Evolutionary conservation across 1,284 basidiomycete genomes (phyloP), one percentile per base, ranked within the genome.

Genomic region (Sporisorium graminicola): DNA sequence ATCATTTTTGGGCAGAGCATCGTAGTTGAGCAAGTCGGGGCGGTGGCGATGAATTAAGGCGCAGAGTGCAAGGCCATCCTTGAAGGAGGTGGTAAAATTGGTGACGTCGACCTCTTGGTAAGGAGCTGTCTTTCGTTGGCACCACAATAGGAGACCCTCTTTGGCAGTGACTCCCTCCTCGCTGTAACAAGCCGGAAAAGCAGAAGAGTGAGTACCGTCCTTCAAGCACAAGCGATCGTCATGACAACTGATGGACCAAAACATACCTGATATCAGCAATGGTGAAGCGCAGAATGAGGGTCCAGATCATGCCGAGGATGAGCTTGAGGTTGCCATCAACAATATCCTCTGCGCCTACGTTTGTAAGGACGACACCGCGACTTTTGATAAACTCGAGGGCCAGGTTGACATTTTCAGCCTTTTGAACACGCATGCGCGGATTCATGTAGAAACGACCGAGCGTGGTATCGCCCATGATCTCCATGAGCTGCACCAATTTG

Each of bases 261-360:
- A 29, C 47, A 7, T 49, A 49, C 47, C 47, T 96, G 87, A 99
- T 98, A 82, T 96, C 95, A 18, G 96, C 95, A 77, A 99, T 98
- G 26, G 95, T 97, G 86, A 98, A 99, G 49, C 81, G 74, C 6
- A 84, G 89, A 84, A 99, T 96, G 43, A 99, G 89, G 0, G 94
- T 97, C 96, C 96, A 99, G 80, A 99, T 98, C 93, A 98, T 95
- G 37, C 96, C 96, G 18, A 99, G 90, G 58, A 97, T 98, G 63
- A 99, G 92, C 86, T 99, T 99, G 71, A 96, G 87, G 86, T 98
- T 98, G 29, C 95, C 95, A 85, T 99, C 96, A 67, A 98, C 95
- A 84, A 98, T 98, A 86, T 99, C 94, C 90, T 96, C 94, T 8
- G 94, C 92, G 50, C 96, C 95, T 62, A 99, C 98, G 86, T 98